Conservation (phyloP, 164 flowering plant species). For the Umbilicus rupestris region DNA sequence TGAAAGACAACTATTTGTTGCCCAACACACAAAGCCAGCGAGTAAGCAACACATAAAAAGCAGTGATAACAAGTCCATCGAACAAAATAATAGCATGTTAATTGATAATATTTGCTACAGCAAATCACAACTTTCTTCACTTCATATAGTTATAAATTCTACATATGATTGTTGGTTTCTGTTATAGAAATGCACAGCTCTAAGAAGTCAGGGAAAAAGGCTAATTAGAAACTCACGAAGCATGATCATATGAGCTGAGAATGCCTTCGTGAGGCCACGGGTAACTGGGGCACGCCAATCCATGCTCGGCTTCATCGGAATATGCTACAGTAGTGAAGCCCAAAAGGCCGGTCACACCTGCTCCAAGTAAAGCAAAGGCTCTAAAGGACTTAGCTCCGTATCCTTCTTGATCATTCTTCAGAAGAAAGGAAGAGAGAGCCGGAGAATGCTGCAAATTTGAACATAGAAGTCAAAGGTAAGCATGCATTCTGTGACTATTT, state of each 20-base stretch:
- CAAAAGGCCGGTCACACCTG: constrained; percentile 70
- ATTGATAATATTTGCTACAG: too few species aligned
- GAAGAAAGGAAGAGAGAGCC: constrained; percentile 32
- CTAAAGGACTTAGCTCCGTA: constrained; percentile 52
- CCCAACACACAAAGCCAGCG: too few species aligned
- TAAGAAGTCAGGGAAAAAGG: too few species aligned
- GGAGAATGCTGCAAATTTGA: constrained; percentile 45
- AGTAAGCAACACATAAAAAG: too few species aligned
- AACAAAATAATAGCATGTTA: too few species aligned
- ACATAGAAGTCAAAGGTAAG: not conserved
- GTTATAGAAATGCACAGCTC: too few species aligned
- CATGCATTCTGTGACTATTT: not conserved
- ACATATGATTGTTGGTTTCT: too few species aligned
- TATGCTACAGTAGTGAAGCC: constrained; percentile 61
- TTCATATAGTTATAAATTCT: too few species aligned
- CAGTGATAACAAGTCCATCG: too few species aligned
- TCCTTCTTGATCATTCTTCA: constrained; percentile 48
- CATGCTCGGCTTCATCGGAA: constrained; percentile 98
- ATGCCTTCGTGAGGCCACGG: constrained; percentile 97
- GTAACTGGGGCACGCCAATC: constrained; percentile 58
- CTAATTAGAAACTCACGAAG: constrained; percentile 70
- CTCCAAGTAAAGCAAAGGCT: constrained; percentile 72
- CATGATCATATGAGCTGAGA: constrained; percentile 91
- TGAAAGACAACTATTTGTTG: too few species aligned
- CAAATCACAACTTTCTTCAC: too few species aligned